Percentiles rank a stretch among this genome's conserved stretches.
phyloP scores from a whole-genome alignment of 2,329 filamentous ascomycete genomes.

The Cladophialophora yegresii region DNA sequence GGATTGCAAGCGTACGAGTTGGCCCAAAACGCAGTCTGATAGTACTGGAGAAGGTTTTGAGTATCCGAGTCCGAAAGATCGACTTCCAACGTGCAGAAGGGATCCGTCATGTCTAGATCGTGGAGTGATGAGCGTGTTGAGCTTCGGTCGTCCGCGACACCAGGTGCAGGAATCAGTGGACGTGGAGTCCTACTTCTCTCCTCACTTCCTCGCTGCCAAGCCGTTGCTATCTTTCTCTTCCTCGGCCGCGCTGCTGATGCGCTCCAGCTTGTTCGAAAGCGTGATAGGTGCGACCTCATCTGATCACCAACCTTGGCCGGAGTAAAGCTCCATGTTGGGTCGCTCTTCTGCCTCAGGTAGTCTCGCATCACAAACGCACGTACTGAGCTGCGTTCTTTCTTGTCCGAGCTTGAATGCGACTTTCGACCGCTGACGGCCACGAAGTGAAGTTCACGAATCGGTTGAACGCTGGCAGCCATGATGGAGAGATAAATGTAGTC shows the following conservation, averaged over 20 bases:
- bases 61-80: slow-evolving; percentile 20
- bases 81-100: slow-evolving; percentile 17
- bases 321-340: slow-evolving; percentile 22
- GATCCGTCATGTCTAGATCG: slow-evolving; percentile 23
- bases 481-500: background rate
- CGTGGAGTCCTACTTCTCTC: background rate
- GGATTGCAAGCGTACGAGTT: slow-evolving; percentile 29
- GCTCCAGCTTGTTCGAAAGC: slow-evolving; percentile 20
- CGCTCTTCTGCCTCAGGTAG: slow-evolving; percentile 24
- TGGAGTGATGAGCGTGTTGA: slow-evolving; percentile 7
- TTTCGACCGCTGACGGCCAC: slow-evolving; percentile 17
- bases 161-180: slow-evolving; percentile 10
- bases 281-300: slow-evolving; percentile 23
- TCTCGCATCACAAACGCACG: slow-evolving; percentile 26
- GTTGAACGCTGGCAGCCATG: background rate
- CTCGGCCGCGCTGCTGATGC: background rate
- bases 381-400: slow-evolving; percentile 19
- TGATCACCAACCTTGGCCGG: slow-evolving; percentile 18
- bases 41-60: slow-evolving; percentile 25
- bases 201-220: background rate
- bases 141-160: background rate
- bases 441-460: slow-evolving; percentile 22
- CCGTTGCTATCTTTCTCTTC: slow-evolving; percentile 6
- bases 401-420: slow-evolving; percentile 8
- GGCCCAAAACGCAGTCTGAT: slow-evolving; percentile 24